These are phyloP conservation scores for Rubus parviflorus DNA, from an alignment of 306 rosid species.

Conservation along the genomic window DNA sequence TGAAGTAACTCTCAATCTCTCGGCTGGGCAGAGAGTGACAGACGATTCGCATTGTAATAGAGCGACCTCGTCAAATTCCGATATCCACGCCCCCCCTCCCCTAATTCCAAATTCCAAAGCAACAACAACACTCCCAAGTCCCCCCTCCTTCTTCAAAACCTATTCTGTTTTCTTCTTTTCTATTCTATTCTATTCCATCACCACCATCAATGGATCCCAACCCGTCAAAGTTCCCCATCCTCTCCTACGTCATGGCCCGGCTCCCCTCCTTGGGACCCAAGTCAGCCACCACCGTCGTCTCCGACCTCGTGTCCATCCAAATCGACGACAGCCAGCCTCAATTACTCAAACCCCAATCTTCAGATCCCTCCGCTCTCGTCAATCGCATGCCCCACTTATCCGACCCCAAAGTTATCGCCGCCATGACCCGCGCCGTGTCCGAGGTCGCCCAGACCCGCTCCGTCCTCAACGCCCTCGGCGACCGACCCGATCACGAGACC, in stretches of 20 bases:
- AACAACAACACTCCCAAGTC: no score
- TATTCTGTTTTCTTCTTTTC: no score
- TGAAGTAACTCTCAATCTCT: no score
- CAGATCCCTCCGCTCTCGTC: conserved; percentile 35
- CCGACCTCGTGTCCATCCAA: conserved; percentile 24
- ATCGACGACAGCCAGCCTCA: conserved; percentile 32
- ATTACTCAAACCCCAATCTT: conserved; percentile 26
- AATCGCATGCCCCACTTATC: conserved; percentile 62
- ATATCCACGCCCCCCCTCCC: no score
- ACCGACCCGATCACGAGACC: conserved; percentile 77
- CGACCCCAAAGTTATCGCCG: conserved; percentile 57
- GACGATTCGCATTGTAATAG: no score
- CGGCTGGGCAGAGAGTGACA: no score
- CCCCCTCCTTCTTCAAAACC: no score
- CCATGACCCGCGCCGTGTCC: conserved; percentile 74
- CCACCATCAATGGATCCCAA: conserved; percentile 73
- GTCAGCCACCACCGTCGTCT: background rate
- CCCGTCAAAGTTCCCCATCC: conserved; percentile 70
- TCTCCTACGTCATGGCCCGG: conserved; percentile 81
- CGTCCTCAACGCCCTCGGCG: conserved; percentile 64
- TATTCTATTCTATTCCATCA: no score
- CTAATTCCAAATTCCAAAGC: no score
- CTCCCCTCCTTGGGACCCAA: conserved; percentile 45
- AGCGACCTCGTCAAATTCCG: no score
- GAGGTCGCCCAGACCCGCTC: conserved; percentile 87